Conservation (phyloP, 495 filamentous ascomycete genomes). For the Cryomyces minteri region DNA sequence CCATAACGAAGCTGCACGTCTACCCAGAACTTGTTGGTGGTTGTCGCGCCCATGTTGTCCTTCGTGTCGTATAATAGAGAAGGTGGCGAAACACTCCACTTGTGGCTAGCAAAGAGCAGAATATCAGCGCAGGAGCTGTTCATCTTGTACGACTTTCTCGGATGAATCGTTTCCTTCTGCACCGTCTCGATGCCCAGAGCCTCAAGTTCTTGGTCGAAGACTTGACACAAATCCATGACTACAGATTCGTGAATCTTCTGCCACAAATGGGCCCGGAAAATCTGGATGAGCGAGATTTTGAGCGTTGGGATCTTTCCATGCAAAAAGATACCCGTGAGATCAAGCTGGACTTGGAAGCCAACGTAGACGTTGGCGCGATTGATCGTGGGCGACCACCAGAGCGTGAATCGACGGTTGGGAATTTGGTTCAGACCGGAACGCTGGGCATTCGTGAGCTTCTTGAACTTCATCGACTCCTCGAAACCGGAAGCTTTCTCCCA, state of each 20-base stretch:
- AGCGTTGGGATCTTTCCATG: slow-evolving; percentile 98
- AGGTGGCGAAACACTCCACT: slow-evolving; percentile 93
- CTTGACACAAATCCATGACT: slow-evolving; percentile 97
- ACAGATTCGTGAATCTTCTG: slow-evolving; percentile 99
- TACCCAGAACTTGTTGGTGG: slow-evolving; percentile 99
- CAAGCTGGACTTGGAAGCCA: slow-evolving; percentile 98
- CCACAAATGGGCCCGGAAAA: slow-evolving; percentile 99
- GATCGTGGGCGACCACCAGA: slow-evolving; percentile 81
- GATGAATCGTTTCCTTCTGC: slow-evolving; percentile 99
- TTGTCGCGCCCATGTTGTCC: slow-evolving; percentile 84
- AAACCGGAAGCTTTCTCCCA: slow-evolving; percentile 82
- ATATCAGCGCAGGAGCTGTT: slow-evolving; percentile 99
- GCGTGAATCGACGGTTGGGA: slow-evolving; percentile 95
- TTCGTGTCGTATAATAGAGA: slow-evolving; percentile 92
- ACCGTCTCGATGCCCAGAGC: slow-evolving; percentile 94
- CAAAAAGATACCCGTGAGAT: slow-evolving; percentile 97
- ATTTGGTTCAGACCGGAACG: slow-evolving; percentile 98
- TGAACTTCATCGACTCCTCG: slow-evolving; percentile 91
- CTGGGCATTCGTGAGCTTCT: slow-evolving; percentile 97
- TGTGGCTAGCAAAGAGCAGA: slow-evolving; percentile 91
- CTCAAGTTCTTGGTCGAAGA: slow-evolving; percentile 97
- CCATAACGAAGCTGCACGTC: slow-evolving; percentile 97
- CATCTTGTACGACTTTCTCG: slow-evolving; percentile 99
- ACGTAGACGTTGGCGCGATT: slow-evolving; percentile 67
- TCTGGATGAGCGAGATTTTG: slow-evolving; percentile 98